Evolutionary conservation across 2,329 filamentous ascomycete genomes (phyloP), one percentile per base, ranked within the genome.

Genomic region (Fusarium sterilihyphosum): DNA sequence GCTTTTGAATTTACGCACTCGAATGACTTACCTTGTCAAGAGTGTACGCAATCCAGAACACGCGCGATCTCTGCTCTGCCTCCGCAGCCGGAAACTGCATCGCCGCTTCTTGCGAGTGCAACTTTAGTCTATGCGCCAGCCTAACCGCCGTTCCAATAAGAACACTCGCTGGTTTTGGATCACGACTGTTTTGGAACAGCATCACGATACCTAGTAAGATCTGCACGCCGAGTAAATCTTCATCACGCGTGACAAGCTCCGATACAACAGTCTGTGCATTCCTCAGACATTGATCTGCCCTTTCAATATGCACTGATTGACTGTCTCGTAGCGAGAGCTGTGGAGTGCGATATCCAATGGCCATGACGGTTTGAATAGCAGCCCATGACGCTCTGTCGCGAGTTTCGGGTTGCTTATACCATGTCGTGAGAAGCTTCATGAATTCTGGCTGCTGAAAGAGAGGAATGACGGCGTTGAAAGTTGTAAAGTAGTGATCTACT

Each of bases 21-120:
- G 5, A 1, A 3, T 13, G 11, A 33, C 20, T 61, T 60, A 84
- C 83, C 77, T 85, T 85, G 61, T 85, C 84, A 10, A 85, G 73
- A 8, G 74, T 75, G 43, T 85, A 85, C 6, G 82, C 81, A 13
- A 85, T 79, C 84, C 84, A 85, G 49, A 85, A 85, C 4, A 85
- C 77, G 1, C 83, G 77, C 6, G 77, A 77, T 33, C 83, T 74
- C 37, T 84, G 82, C n/a, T 79, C 77, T 5, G 77, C 78, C 8
- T 83, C 79, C 0, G 80, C 79, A 0, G 78, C 71, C 1, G 81
- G 58, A 18, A 80, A 81, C 1, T 65, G 61, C 17, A 74, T 65
- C 2, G 75, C 63, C 0, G 78, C 67, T 3, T 78, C 67, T 24
- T 80, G 79, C 3, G 81, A 77, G 35, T 86, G 82, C 11, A 85